phyloP scores from a whole-genome alignment of 1,284 basidiomycete species.

The Moesziomyces globuligerus region DNA sequence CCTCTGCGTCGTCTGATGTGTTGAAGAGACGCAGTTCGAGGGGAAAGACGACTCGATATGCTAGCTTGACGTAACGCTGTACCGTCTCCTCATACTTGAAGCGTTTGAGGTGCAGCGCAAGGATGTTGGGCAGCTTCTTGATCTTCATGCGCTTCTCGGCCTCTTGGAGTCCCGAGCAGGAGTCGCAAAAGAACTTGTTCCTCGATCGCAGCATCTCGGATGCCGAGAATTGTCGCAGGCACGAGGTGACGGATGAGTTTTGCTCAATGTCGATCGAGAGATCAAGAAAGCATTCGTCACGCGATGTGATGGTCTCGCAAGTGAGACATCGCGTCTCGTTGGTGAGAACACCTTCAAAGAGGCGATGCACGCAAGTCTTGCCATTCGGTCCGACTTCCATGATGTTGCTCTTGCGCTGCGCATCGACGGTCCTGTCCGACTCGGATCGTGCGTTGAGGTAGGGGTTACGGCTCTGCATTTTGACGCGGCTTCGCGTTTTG shows the following conservation, averaged over 20 bases:
- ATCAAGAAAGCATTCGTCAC: constrained; percentile 95
- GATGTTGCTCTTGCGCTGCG: constrained; percentile 59
- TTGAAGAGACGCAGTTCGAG: constrained; percentile 93
- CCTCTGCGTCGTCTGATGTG: constrained; percentile 89
- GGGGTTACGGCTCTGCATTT: constrained; percentile 42
- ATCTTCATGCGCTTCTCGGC: constrained; percentile 99
- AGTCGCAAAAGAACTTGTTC: constrained; percentile 99
- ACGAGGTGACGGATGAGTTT: constrained; percentile 93
- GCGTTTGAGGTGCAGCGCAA: constrained; percentile 93
- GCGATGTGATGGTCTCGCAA: constrained; percentile 88
- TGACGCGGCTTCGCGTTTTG: constrained; percentile 22
- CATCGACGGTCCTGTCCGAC: constrained; percentile 27
- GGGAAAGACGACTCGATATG: constrained; percentile 95
- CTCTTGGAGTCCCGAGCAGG: constrained; percentile 94
- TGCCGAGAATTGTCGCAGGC: constrained; percentile 93
- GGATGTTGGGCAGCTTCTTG: constrained; percentile 90
- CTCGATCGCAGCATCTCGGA: constrained; percentile 97
- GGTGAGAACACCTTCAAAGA: constrained; percentile 92
- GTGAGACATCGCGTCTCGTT: constrained; percentile 97
- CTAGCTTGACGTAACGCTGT: constrained; percentile 88
- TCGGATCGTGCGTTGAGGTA: constrained; percentile 23
- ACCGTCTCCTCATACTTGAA: constrained; percentile 96
- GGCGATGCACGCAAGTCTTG: constrained; percentile 85
- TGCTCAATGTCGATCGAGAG: constrained; percentile 98
- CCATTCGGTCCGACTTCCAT: constrained; percentile 65